phyloP scores from a whole-genome alignment of 768 basidiomycete genomes.

The Mycena sanguinolenta region DNA sequence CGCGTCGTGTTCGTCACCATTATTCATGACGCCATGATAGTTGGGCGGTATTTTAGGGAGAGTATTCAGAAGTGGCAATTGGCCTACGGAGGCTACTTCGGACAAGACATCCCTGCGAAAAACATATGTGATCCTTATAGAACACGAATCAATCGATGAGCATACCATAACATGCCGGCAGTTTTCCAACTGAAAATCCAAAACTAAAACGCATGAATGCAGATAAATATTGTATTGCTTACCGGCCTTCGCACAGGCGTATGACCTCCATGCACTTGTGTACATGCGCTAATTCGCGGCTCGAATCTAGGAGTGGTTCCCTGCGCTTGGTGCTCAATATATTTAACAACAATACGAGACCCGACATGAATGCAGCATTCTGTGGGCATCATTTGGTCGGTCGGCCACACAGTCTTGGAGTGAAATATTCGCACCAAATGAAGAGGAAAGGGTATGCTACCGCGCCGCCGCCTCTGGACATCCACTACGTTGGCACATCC shows the following conservation, averaged over 20 bases:
- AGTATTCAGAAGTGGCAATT: constrained; percentile 12
- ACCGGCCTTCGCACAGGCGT: constrained; percentile 55
- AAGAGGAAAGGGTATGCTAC: background rate
- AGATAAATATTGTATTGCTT: background rate
- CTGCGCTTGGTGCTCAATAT: constrained; percentile 73
- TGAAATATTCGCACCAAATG: background rate
- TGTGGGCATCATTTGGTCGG: constrained; percentile 8
- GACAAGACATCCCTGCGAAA: constrained; percentile 37
- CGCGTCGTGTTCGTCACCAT: background rate
- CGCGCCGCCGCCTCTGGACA: constrained; percentile 29
- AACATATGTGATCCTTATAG: constrained; percentile 35
- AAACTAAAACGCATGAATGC: background rate
- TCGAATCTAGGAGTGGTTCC: constrained; percentile 58
- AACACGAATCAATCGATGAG: background rate
- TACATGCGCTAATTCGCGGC: constrained; percentile 69
- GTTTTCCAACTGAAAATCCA: constrained; percentile 51
- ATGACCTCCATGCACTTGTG: constrained; percentile 70
- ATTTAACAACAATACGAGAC: constrained; percentile 72
- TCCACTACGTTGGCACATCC: constrained; percentile 82
- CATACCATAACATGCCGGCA: constrained; percentile 50
- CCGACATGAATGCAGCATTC: constrained; percentile 53
- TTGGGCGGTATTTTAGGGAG: no score
- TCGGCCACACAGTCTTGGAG: background rate
- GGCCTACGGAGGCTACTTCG: constrained; percentile 39
- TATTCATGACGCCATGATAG: background rate